A percentile compares a stretch with the other conserved stretches of the same genome.
These are phyloP conservation scores for Stagonosporopsis vannaccii DNA, from an alignment of 2,329 filamentous ascomycete genomes.

Conservation along the genomic window DNA sequence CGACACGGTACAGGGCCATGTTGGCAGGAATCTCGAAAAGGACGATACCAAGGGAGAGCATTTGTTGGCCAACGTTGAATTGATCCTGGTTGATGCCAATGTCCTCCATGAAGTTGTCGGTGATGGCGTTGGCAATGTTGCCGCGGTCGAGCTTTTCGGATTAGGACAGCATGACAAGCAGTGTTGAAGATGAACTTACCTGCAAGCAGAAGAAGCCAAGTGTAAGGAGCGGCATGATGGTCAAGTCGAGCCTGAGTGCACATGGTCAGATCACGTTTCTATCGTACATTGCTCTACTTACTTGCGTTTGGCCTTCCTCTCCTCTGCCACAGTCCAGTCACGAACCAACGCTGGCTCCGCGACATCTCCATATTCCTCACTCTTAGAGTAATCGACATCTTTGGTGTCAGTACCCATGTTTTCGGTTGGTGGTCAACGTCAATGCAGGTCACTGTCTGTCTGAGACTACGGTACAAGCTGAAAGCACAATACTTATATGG, in stretches of 20 bases:
- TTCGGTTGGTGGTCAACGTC: not conserved
- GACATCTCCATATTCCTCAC: not conserved
- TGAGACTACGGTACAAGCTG: not conserved
- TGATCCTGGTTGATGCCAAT: slow-evolving; percentile 32
- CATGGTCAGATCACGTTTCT: not conserved
- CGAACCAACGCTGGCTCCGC: slow-evolving; percentile 7
- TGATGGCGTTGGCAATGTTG: slow-evolving; percentile 48
- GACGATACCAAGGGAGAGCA: slow-evolving; percentile 85
- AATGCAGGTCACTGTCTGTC: not conserved
- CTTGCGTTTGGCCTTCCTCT: slow-evolving; percentile 43
- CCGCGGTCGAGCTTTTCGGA: slow-evolving; percentile 50
- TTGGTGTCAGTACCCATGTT: slow-evolving; percentile 15
- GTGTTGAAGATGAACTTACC: not conserved
- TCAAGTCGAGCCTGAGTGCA: slow-evolving; percentile 20
- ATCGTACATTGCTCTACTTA: slow-evolving; percentile 15
- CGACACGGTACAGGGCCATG: slow-evolving; percentile 50
- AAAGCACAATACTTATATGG: slow-evolving; percentile 10
- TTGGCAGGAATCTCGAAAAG: slow-evolving; percentile 51
- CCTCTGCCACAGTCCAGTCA: slow-evolving; percentile 40
- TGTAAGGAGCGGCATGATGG: slow-evolving; percentile 44
- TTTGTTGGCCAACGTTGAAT: slow-evolving; percentile 45
- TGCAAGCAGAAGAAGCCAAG: slow-evolving; percentile 45
- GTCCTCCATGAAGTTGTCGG: slow-evolving; percentile 38
- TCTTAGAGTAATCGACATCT: slow-evolving; percentile 13
- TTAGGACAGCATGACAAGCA: not conserved